Percentiles rank a stretch among this genome's conserved stretches.
These are phyloP conservation scores for Xylariaceae sp. DNA, from an alignment of 2,329 filamentous ascomycete genomes.

Conservation along the genomic window DNA sequence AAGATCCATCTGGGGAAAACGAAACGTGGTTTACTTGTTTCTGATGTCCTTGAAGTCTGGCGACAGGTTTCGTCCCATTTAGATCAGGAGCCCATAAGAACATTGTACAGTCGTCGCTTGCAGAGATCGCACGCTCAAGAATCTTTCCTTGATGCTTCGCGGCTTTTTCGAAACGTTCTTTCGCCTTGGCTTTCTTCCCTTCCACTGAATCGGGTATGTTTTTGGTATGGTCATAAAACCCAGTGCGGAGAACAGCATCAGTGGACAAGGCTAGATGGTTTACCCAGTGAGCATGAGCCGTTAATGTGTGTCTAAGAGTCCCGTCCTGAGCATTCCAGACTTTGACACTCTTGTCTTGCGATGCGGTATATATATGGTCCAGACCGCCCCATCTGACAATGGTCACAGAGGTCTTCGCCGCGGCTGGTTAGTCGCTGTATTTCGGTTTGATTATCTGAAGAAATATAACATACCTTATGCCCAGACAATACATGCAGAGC, in stretches of 20 bases:
- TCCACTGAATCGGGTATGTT: slow-evolving; percentile 62
- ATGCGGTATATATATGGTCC: slow-evolving; percentile 76
- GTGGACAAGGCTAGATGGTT: slow-evolving; percentile 93
- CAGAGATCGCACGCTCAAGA: slow-evolving; percentile 81
- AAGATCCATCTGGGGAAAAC: slow-evolving; percentile 83
- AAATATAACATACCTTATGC: slow-evolving; percentile 51
- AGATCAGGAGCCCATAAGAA: slow-evolving; percentile 85
- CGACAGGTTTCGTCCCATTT: slow-evolving; percentile 73
- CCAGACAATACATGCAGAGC: slow-evolving; percentile 82
- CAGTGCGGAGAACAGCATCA: slow-evolving; percentile 82
- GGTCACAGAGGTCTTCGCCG: slow-evolving; percentile 65
- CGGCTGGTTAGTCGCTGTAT: neutral
- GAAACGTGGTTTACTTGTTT: slow-evolving; percentile 96
- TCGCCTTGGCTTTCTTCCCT: slow-evolving; percentile 70
- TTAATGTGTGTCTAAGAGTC: slow-evolving; percentile 73
- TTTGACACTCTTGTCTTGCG: slow-evolving; percentile 71
- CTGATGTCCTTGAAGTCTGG: slow-evolving; percentile 88
- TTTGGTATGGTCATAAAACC: slow-evolving; percentile 78
- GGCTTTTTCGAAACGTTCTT: slow-evolving; percentile 79
- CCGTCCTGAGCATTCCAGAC: slow-evolving; percentile 83
- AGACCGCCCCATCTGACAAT: slow-evolving; percentile 95
- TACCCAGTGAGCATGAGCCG: slow-evolving; percentile 86
- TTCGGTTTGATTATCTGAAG: neutral
- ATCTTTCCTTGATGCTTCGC: slow-evolving; percentile 72
- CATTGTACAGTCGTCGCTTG: slow-evolving; percentile 74